A percentile compares a stretch with the other conserved stretches of the same genome.
Conservation (phyloP, 225 moss, liverwort and hornwort species). For the Sphagnum contortum region DNA sequence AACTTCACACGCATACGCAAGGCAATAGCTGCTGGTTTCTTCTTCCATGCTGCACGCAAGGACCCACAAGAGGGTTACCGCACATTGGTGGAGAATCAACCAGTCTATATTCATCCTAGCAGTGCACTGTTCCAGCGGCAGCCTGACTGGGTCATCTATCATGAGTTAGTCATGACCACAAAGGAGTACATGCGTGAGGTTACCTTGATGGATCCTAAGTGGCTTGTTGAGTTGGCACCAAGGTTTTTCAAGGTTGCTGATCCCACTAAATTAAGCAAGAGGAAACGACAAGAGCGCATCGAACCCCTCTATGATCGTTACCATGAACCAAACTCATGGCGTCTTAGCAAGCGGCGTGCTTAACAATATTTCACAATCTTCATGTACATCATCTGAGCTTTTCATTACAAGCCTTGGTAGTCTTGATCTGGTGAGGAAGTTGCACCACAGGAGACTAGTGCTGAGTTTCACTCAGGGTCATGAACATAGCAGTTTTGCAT, state of each 20-base stretch:
- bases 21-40: slow-evolving; percentile 3
- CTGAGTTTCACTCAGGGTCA: too few relatives aligned
- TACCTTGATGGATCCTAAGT: slow-evolving; percentile 4
- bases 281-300: slow-evolving; percentile 5
- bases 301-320: slow-evolving; percentile 6
- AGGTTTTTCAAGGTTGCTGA: slow-evolving; percentile 5
- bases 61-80: slow-evolving; percentile 6
- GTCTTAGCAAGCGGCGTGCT: slow-evolving; percentile 1
- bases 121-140: slow-evolving; percentile 4
- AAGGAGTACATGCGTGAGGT: slow-evolving; percentile 9
- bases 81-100: slow-evolving; percentile 9
- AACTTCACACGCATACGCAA: slow-evolving; percentile 1
- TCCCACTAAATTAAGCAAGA: slow-evolving; percentile 9
- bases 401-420: too few relatives aligned
- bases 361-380: neutral
- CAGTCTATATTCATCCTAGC: slow-evolving; percentile 8
- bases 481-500: too few relatives aligned
- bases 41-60: slow-evolving; percentile 5
- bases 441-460: too few relatives aligned
- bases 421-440: too few relatives aligned
- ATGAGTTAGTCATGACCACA: slow-evolving; percentile 7
- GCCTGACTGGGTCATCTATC: slow-evolving; percentile 7
- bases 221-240: slow-evolving; percentile 5
- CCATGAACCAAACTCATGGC: slow-evolving; percentile 8
- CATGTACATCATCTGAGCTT: too few relatives aligned